These are phyloP conservation scores for Aureobasidium sp. DNA, from an alignment of 2,329 filamentous ascomycete genomes.

Conservation along the genomic window DNA sequence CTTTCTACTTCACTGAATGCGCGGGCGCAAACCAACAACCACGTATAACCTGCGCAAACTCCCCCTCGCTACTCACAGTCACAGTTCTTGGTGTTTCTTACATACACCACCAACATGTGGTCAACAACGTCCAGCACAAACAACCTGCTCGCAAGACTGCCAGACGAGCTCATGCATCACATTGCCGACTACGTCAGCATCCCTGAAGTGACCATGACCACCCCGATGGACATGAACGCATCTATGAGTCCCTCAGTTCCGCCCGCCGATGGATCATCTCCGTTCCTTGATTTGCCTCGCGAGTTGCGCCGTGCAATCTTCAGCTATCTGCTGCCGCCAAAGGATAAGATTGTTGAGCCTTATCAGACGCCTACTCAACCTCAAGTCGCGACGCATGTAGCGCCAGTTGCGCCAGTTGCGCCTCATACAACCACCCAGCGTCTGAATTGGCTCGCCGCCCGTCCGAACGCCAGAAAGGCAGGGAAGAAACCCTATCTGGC, in stretches of 20 bases:
- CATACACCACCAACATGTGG: not conserved
- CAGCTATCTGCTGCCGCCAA: not conserved
- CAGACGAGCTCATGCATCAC: not conserved
- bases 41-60: not conserved
- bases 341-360: not conserved
- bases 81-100: not conserved
- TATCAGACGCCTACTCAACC: not conserved
- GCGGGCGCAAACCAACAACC: not conserved
- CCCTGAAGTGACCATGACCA: not conserved
- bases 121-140: not conserved
- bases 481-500: not conserved
- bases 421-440: not conserved
- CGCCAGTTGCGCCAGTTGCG: not conserved
- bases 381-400: not conserved
- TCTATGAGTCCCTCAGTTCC: not conserved
- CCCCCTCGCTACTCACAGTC: not conserved
- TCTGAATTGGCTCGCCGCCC: no score
- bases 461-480: not conserved
- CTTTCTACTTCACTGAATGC: not conserved
- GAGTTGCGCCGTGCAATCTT: slow-evolving; percentile 12
- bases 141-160: not conserved
- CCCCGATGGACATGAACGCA: not conserved
- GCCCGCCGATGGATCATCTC: not conserved
- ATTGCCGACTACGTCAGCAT: not conserved
- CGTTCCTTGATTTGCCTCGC: not conserved